Evolutionary conservation across 2,329 filamentous ascomycete genomes (phyloP).

Genomic region (Dactylonectria estremocensis): DNA sequence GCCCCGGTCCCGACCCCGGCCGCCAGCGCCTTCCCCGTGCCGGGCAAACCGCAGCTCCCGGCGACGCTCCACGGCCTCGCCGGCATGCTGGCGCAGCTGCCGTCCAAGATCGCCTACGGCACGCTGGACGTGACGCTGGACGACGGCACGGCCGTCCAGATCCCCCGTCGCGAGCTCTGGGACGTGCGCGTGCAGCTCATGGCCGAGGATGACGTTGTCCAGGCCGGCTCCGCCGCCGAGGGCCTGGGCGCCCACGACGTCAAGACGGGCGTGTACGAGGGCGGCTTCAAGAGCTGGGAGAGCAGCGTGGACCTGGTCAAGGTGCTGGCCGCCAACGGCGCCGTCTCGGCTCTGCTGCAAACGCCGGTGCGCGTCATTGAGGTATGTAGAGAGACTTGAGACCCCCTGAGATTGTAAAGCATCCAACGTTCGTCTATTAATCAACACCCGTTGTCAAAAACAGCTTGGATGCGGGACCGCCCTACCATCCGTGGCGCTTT

Average conservation of each 20-base stretch:
- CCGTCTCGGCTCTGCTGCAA: slow-evolving; percentile 51
- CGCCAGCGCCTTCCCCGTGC: slow-evolving; percentile 70
- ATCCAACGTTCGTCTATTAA: background rate
- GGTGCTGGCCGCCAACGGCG: slow-evolving; percentile 66
- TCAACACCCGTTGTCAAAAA: slow-evolving; percentile 34
- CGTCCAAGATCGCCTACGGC: slow-evolving; percentile 81
- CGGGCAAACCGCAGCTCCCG: slow-evolving; percentile 72
- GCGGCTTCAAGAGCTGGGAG: slow-evolving; percentile 92
- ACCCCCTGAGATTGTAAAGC: background rate
- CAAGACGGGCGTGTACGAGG: slow-evolving; percentile 86
- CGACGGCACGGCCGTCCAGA: slow-evolving; percentile 64
- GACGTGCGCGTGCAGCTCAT: slow-evolving; percentile 87
- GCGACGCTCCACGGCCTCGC: slow-evolving; percentile 67
- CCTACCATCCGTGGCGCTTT: slow-evolving; percentile 79
- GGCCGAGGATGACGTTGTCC: slow-evolving; percentile 75
- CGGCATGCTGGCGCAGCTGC: slow-evolving; percentile 71
- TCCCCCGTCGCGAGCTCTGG: slow-evolving; percentile 85
- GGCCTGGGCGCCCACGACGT: slow-evolving; percentile 80
- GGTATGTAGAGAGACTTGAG: slow-evolving; percentile 58
- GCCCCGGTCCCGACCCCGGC: slow-evolving; percentile 42
- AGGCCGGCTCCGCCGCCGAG: slow-evolving; percentile 54
- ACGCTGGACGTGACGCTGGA: slow-evolving; percentile 72
- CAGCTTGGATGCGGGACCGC: slow-evolving; percentile 86
- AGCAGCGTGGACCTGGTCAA: slow-evolving; percentile 86
- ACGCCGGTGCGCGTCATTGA: slow-evolving; percentile 65